Percentiles rank a stretch among this genome's conserved stretches.
phyloP scores from a whole-genome alignment of 1,284 basidiomycete species.

The Melampsora larici-populina region DNA sequence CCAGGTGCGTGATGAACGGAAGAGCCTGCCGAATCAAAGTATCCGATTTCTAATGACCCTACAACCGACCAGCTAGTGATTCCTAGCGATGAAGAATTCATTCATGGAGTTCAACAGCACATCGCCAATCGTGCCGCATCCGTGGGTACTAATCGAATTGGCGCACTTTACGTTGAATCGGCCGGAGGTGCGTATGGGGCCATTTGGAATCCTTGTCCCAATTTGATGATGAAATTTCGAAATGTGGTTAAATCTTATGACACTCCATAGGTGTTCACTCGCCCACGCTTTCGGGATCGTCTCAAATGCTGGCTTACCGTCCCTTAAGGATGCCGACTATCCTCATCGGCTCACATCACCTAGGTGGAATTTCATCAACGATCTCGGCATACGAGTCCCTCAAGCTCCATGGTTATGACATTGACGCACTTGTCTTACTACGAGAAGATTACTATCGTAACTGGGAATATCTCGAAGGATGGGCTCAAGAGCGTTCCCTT shows the following conservation, averaged over 20 bases:
- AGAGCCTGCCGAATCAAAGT: too few species aligned
- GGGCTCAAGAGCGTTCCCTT: conserved; percentile 63
- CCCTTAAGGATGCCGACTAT: conserved; percentile 78
- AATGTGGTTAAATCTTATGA: conserved; percentile 15
- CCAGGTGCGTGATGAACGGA: conserved; percentile 52
- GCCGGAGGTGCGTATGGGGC: conserved; percentile 72
- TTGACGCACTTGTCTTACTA: conserved; percentile 84
- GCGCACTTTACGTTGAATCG: conserved; percentile 83
- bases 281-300: conserved; percentile 77
- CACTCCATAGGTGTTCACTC: conserved; percentile 75
- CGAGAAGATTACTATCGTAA: conserved; percentile 83
- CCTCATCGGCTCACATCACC: conserved; percentile 78
- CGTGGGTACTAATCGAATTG: conserved; percentile 49
- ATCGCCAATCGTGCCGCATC: conserved; percentile 63
- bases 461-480: conserved; percentile 72
- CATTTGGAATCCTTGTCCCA: neutral
- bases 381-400: conserved; percentile 90
- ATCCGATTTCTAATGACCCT: neutral
- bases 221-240: neutral
- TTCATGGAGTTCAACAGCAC: conserved; percentile 63
- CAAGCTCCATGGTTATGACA: conserved; percentile 77
- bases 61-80: conserved; percentile 43
- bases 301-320: conserved; percentile 78
- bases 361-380: conserved; percentile 93
- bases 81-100: conserved; percentile 64